Evolutionary conservation across 2,329 filamentous ascomycete species (phyloP).

Genomic region (Tricladium varicosporioides): DNA sequence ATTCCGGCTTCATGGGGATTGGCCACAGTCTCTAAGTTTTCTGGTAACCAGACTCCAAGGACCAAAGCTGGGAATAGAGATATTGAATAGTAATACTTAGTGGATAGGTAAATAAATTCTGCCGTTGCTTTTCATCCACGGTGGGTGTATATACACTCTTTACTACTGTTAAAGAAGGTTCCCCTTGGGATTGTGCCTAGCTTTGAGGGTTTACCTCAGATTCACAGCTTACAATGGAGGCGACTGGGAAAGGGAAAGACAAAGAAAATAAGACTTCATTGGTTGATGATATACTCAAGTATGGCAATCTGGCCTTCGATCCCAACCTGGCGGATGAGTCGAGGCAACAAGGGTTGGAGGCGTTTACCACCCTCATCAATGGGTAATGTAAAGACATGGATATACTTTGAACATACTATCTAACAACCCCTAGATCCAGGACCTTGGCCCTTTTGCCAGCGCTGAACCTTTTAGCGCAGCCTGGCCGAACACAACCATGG

Average conservation of each 20-base stretch:
- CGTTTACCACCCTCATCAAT: constrained; percentile 26
- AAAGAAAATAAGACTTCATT: constrained; percentile 22
- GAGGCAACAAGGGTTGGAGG: constrained; percentile 15
- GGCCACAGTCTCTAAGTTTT: too few relatives aligned
- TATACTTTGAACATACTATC: neutral
- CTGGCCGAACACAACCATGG: constrained; percentile 56
- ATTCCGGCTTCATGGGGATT: too few relatives aligned
- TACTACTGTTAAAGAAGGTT: neutral
- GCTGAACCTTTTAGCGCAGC: constrained; percentile 63
- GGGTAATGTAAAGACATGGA: constrained; percentile 14
- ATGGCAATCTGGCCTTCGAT: constrained; percentile 31
- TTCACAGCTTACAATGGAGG: neutral
- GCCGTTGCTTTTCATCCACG: too few relatives aligned
- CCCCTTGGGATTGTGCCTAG: neutral
- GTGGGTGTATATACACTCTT: too few relatives aligned
- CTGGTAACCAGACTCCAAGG: too few relatives aligned
- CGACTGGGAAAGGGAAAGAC: neutral
- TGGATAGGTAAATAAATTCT: too few relatives aligned
- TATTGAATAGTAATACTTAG: too few relatives aligned
- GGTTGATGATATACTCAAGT: constrained; percentile 29
- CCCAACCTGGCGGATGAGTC: constrained; percentile 21
- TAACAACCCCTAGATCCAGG: constrained; percentile 35
- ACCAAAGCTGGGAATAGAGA: too few relatives aligned
- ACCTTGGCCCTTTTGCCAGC: constrained; percentile 57
- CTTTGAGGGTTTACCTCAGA: too few relatives aligned